These are phyloP conservation scores for Angophora floribunda DNA, from an alignment of 345 rosid species.

Conservation along the genomic window DNA sequence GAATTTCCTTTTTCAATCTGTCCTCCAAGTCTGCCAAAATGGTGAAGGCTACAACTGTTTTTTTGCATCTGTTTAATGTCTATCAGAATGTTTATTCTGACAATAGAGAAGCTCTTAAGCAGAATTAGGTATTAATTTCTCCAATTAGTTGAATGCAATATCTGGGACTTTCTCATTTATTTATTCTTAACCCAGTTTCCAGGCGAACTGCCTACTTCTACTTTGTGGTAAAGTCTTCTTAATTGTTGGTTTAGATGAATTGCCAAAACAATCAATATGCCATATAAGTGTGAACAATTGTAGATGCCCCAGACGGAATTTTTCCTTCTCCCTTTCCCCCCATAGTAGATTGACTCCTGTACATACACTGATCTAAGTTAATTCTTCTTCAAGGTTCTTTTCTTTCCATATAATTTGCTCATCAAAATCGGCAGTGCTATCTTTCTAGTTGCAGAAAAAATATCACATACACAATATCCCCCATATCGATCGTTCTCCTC, in stretches of 20 bases:
- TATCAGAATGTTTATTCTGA: not conserved
- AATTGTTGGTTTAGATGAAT: not conserved
- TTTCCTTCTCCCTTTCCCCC: not conserved
- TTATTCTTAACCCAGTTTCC: not conserved
- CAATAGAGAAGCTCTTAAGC: not conserved
- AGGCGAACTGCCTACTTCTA: not conserved
- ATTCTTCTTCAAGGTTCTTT: not conserved
- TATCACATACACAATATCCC: not conserved
- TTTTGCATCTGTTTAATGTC: not conserved
- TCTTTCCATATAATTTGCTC: not conserved
- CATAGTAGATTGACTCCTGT: not conserved
- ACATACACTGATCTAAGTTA: not conserved
- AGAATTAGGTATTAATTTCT: not conserved
- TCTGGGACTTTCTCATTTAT: not conserved
- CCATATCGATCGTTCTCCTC: not conserved
- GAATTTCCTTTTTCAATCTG: not conserved
- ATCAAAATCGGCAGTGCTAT: not conserved
- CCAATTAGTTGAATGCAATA: not conserved
- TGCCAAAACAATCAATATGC: not conserved
- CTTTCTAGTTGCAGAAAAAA: not conserved
- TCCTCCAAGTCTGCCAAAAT: not conserved
- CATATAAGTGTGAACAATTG: not conserved
- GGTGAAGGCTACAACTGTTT: not conserved
- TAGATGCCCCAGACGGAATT: not conserved
- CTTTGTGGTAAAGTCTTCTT: not conserved